These are phyloP conservation scores for Lojkania enalia DNA, from an alignment of 2,329 filamentous ascomycete species.

Conservation along the genomic window DNA sequence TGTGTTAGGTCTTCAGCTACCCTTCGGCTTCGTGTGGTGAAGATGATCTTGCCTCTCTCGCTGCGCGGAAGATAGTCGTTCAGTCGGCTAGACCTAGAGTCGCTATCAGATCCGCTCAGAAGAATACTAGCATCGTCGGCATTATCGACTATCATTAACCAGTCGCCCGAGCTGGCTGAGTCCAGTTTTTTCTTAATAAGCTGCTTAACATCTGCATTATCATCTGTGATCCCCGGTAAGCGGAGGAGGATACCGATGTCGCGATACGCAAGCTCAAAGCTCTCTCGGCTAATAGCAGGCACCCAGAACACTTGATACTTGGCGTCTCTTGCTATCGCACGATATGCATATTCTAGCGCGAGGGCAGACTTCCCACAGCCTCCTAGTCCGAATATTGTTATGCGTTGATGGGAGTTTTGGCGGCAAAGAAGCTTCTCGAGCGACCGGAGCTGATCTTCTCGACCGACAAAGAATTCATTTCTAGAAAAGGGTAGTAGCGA, in stretches of 20 bases:
- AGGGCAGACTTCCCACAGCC: constrained; percentile 15
- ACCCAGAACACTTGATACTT: constrained; percentile 16
- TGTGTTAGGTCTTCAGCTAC: constrained; percentile 13
- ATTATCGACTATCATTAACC: constrained; percentile 52
- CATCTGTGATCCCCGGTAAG: constrained; percentile 19
- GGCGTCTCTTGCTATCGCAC: constrained; percentile 27
- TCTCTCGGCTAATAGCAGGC: constrained; percentile 13
- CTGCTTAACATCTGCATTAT: constrained; percentile 40
- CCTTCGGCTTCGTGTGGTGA: constrained; percentile 28
- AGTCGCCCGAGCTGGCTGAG: constrained; percentile 25
- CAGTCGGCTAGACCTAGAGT: constrained; percentile 8
- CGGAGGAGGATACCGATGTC: constrained; percentile 9
- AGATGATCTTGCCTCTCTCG: constrained; percentile 33
- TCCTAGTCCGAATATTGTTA: constrained; percentile 16
- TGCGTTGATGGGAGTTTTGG: constrained; percentile 1
- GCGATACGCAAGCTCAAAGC: constrained; percentile 23
- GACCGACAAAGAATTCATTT: constrained; percentile 2
- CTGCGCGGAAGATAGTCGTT: constrained; percentile 35
- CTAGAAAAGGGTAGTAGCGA: not conserved
- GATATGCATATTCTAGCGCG: constrained; percentile 45
- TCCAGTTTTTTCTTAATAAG: constrained; percentile 43
- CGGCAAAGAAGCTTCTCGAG: not conserved
- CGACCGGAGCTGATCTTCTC: not conserved
- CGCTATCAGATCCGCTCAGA: constrained; percentile 13
- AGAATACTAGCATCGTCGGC: constrained; percentile 45